Evolutionary conservation across 108 stramenopile genomes (phyloP).

Genomic region (Parietichytrium sp.): DNA sequence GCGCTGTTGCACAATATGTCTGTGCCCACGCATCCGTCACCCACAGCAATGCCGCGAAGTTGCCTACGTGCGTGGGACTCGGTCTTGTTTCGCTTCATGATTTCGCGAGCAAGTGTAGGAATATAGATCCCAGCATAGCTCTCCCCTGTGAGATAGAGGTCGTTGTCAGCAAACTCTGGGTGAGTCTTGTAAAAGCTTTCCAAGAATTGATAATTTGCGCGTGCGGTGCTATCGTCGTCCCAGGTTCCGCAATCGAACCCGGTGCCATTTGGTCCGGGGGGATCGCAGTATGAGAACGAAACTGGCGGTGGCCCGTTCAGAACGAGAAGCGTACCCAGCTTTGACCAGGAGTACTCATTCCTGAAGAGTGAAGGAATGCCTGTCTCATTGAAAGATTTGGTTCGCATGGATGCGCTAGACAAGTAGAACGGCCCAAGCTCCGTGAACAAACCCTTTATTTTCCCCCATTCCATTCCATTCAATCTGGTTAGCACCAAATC

Average conservation of each 20-base stretch:
- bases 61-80: neutral
- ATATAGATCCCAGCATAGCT: slow-evolving; percentile 77
- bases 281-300: slow-evolving; percentile 71
- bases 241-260: slow-evolving; percentile 61
- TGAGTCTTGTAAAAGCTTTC: slow-evolving; percentile 67
- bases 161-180: slow-evolving; percentile 56
- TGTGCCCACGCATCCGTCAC: slow-evolving; percentile 75
- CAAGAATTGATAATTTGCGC: slow-evolving; percentile 61
- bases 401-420: slow-evolving; percentile 9
- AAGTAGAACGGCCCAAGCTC: slow-evolving; percentile 13
- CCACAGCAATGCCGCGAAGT: slow-evolving; percentile 65
- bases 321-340: slow-evolving; percentile 64
- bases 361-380: slow-evolving; percentile 68
- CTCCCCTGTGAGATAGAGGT: slow-evolving; percentile 77
- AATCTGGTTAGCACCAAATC: slow-evolving; percentile 59
- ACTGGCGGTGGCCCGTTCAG: slow-evolving; percentile 77
- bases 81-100: slow-evolving; percentile 51
- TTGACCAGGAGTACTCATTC: slow-evolving; percentile 64
- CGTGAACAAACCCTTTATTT: neutral
- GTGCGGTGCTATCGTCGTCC: slow-evolving; percentile 68
- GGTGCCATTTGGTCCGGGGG: slow-evolving; percentile 43
- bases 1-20: slow-evolving; percentile 65
- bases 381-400: slow-evolving; percentile 51
- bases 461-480: neutral
- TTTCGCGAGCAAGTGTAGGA: slow-evolving; percentile 69